phyloP scores from a whole-genome alignment of 805 yeast genomes.

The Kazachstania kunashirensis region DNA sequence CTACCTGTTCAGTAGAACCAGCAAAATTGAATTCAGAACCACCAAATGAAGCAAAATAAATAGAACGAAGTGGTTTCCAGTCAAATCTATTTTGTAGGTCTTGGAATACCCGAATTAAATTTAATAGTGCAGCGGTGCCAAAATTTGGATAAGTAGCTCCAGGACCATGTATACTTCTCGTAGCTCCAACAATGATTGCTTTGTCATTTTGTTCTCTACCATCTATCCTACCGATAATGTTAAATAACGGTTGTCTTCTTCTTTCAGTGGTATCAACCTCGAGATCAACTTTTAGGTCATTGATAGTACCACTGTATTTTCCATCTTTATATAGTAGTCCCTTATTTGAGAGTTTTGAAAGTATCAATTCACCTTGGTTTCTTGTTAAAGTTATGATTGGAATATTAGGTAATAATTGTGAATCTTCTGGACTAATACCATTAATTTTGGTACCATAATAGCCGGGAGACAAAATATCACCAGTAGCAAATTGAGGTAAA shows the following conservation, averaged over 20 bases:
- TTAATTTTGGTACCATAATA: conserved; percentile 38
- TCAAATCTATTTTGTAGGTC: conserved; percentile 47
- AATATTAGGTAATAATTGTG: conserved; percentile 49
- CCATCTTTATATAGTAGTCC: conserved; percentile 15
- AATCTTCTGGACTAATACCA: conserved; percentile 36
- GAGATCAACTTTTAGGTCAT: conserved; percentile 19
- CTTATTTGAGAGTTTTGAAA: conserved; percentile 16
- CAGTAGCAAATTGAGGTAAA: conserved; percentile 49
- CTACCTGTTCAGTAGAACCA: conserved; percentile 70
- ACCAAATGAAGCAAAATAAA: conserved; percentile 78
- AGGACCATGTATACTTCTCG: conserved; percentile 62
- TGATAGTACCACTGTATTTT: conserved; percentile 12
- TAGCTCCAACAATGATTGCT: conserved; percentile 69
- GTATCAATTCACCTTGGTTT: conserved; percentile 46
- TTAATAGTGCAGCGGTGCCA: conserved; percentile 62
- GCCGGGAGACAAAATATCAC: conserved; percentile 73
- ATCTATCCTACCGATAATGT: conserved; percentile 63
- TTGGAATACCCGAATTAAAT: conserved; percentile 59
- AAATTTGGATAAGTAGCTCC: conserved; percentile 65
- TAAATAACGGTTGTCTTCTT: conserved; percentile 59
- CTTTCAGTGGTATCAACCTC: conserved; percentile 35
- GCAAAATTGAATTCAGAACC: conserved; percentile 70
- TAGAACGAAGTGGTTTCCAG: conserved; percentile 76
- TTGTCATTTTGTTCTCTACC: conserved; percentile 71
- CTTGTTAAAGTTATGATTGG: conserved; percentile 71